Evolutionary conservation across 2,329 filamentous ascomycete species (phyloP), one percentile per base, ranked within the genome.

Genomic region (Colletotrichum horii): DNA sequence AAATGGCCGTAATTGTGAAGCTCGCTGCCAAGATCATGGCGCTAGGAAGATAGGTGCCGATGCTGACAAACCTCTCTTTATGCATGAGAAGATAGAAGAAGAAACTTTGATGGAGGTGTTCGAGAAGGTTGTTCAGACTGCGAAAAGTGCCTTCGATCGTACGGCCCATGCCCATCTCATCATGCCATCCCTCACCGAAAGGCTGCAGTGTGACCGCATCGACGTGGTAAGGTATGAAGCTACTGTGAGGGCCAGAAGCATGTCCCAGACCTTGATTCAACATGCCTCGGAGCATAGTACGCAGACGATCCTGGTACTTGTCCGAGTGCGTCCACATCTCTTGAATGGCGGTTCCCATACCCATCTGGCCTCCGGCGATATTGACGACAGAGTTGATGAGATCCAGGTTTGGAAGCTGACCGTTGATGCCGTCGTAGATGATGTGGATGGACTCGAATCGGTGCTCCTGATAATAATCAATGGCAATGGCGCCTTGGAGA

Each of bases 21-120:
- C 96, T 98, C 58, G 93, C 94, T 3, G 97, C 97, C 73, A 99
- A 90, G 66, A 98, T 86, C 97, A 99, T 99, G n/a, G 97, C 97
- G 79, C 95, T 97, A 0, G 97, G 97, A 5, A 99, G 89, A 82
- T 99, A 99, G 2, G 96, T 99, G 19, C 97, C 97, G 78, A 99
- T 99, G 85, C 96, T 98, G 79, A 98, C 97, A 82, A 99, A 99
- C 14, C 96, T 93, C 80, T 97, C 95, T 34, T 93, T 91, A 79
- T 97, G 94, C 92, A 98, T 96, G 60, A 99, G 89, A 67, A 99
- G 88, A 83, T 99, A 99, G 86, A 99, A 98, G 90, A 99, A 99
- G 88, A 99, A 99, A 83, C 96, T 98, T 86, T 99, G 97, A 83
- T 99, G 97, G 76, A 99, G 89, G 83, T 99, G 96, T 85, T 99